phyloP scores from a whole-genome alignment of 2,329 filamentous ascomycete species.

The Cordyceps javanica region DNA sequence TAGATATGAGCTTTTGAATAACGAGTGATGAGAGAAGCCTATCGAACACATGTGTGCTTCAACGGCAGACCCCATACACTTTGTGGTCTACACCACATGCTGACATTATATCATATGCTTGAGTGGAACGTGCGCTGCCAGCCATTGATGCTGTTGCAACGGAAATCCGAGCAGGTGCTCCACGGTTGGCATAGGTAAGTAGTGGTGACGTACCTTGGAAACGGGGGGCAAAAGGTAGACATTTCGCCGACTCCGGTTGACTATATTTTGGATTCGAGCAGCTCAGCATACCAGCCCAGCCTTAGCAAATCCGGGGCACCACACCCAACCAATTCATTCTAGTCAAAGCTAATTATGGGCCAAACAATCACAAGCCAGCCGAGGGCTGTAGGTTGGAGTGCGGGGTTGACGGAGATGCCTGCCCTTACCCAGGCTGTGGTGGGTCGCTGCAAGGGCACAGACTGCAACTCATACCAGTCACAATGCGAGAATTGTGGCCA shows the following conservation, averaged over 20 bases:
- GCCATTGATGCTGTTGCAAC: no score
- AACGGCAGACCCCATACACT: no score
- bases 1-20: no score
- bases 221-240: background rate
- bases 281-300: background rate
- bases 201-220: no score
- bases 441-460: background rate
- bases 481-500: background rate
- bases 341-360: background rate
- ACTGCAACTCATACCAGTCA: background rate
- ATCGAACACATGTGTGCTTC: no score
- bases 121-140: no score
- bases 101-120: no score
- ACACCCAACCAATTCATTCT: background rate
- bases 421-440: slow-evolving; percentile 1
- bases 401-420: background rate
- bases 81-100: no score
- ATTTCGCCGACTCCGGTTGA: slow-evolving; percentile 2
- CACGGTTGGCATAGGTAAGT: no score
- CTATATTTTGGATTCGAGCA: background rate
- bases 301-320: background rate
- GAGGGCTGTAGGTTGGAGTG: background rate
- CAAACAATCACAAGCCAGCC: background rate
- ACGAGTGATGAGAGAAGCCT: no score
- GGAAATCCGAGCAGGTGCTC: no score